These are phyloP conservation scores for Talaromyces sp. DNA, from an alignment of 2,329 filamentous ascomycete genomes.

Conservation along the genomic window DNA sequence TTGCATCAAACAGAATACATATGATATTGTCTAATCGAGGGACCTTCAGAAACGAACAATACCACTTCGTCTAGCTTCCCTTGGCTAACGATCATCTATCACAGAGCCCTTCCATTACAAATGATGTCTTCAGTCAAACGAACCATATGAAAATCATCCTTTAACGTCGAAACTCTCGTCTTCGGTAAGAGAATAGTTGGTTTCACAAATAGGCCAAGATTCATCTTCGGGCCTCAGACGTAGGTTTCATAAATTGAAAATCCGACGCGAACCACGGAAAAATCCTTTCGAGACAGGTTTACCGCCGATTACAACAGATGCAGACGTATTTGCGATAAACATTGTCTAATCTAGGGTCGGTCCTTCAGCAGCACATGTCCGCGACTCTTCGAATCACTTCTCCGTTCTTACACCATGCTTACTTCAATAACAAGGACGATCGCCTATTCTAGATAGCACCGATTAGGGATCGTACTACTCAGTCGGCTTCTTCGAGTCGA, in stretches of 20 bases:
- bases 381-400: too few relatives aligned
- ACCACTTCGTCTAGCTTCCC: not conserved
- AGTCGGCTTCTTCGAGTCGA: too few relatives aligned
- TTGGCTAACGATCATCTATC: too few relatives aligned
- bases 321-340: too few relatives aligned
- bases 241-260: not conserved
- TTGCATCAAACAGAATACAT: too few relatives aligned
- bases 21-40: not conserved
- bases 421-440: not conserved
- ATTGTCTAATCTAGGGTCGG: too few relatives aligned
- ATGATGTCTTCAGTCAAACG: too few relatives aligned
- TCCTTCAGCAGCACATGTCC: too few relatives aligned
- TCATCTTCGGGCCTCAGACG: not conserved
- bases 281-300: not conserved
- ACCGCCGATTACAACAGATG: too few relatives aligned
- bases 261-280: not conserved
- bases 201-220: not conserved
- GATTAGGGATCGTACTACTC: not conserved
- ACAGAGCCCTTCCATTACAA: too few relatives aligned
- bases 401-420: too few relatives aligned
- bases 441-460: not conserved
- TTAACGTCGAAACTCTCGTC: slow-evolving; percentile 7
- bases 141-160: too few relatives aligned
- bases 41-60: not conserved
- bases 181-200: slow-evolving; percentile 9